Percentiles rank a stretch among this genome's conserved stretches.
Evolutionary conservation across 1,284 basidiomycete genomes (phyloP).

Genomic region (Trametes pubescens): DNA sequence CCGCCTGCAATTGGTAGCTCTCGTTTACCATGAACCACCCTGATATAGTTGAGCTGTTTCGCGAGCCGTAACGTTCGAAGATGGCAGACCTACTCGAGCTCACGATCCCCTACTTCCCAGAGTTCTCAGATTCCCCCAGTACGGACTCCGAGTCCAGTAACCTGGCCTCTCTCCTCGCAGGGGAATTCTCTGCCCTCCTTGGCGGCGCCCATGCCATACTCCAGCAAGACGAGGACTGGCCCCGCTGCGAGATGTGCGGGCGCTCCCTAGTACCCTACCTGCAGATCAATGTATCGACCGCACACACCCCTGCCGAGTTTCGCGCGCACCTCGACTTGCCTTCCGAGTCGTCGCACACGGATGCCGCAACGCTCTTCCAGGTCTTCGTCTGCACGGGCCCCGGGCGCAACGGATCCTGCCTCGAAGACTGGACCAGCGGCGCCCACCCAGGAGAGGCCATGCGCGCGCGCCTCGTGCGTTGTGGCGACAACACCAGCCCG

Average conservation of each 20-base stretch:
- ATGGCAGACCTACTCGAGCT: no score
- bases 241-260: constrained; percentile 15
- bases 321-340: constrained; percentile 8
- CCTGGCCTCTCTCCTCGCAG: constrained; percentile 6
- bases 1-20: no score
- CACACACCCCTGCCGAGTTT: constrained; percentile 21
- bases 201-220: constrained; percentile 21
- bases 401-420: constrained; percentile 4
- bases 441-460: constrained; percentile 8
- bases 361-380: constrained; percentile 20
- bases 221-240: constrained; percentile 18
- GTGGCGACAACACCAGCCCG: neutral
- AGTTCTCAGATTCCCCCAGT: constrained; percentile 1
- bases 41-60: no score
- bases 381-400: constrained; percentile 20
- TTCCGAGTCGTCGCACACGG: neutral
- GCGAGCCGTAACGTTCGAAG: no score
- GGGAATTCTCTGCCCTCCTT: constrained; percentile 18
- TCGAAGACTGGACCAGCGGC: constrained; percentile 8
- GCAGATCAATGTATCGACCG: constrained; percentile 21
- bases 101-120: constrained; percentile 24
- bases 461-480: constrained; percentile 12
- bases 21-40: no score
- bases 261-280: constrained; percentile 22
- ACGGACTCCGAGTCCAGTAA: neutral